Evolutionary conservation across 768 basidiomycete genomes (phyloP), one percentile per base, ranked within the genome.

Genomic region (Tremella fuciformis): DNA sequence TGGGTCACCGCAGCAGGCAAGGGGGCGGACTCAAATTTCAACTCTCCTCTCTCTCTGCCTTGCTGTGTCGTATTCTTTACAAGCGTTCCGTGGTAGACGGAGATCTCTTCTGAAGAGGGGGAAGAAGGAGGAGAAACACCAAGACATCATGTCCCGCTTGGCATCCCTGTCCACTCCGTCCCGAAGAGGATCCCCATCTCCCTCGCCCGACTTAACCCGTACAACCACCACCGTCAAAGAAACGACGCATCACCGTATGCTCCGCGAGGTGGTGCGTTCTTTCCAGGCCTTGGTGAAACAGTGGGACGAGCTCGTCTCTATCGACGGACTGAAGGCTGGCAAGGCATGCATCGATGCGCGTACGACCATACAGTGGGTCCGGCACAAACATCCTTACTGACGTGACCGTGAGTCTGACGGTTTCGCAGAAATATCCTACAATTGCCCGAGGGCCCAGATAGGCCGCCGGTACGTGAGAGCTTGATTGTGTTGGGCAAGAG

Each of bases 221-320:
- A 4, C 22, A 34, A 4, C 29, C 29, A 34, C 11, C 29, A 34
- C n/a, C 7, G 22, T 22, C 42, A 46, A 15, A 46, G 42, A 46
- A 46, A 46, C 42, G 16, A 46, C 42, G 16, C 42, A 46, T 15
- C 42, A 46, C 16, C 42, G 42, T 22, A 46, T 46, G 42, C 22
- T 46, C 42, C 42, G 42, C n/a, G 42, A 46, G n/a, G n/a, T 46
- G n/a, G 22, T 46, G n/a, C 42, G 22, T 18, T 46, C 42, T 22
- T 18, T 46, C 42, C n/a, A 18, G n/a, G n/a, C 42, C 4, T 22
- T 46, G n/a, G 22, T 46, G n/a, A 15, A 46, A 18, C 42, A 46
- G 22, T 94, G 91, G 91, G 87, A 91, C 63, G 87, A 91, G 64
- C 80, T 92, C 44, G 84, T 91, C 0, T 80, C 87, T 9, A 69